A percentile compares a stretch with the other conserved stretches of the same genome.
These are phyloP conservation scores for Plasmodium reichenowi DNA, from an alignment of 169 alveolate species.

Conservation along the genomic window DNA sequence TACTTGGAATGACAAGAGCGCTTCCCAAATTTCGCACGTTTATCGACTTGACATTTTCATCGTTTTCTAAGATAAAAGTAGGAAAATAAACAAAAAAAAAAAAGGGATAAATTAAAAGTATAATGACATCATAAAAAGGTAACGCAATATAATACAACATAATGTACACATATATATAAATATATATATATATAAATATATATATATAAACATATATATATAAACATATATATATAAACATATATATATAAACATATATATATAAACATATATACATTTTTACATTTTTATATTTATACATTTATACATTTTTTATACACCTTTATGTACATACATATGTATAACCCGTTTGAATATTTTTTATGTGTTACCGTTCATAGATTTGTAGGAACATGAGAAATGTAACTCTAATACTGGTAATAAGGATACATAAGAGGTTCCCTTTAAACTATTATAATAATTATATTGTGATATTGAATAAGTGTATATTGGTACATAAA, in stretches of 20 bases:
- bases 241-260: too few relatives aligned
- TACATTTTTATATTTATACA: background rate
- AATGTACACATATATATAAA: too few relatives aligned
- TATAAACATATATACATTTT: too few relatives aligned
- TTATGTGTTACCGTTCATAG: slow-evolving; percentile 12
- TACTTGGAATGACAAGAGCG: slow-evolving; percentile 20
- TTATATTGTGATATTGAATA: slow-evolving; percentile 45
- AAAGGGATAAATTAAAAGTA: background rate
- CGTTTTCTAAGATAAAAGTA: slow-evolving; percentile 12
- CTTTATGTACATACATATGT: background rate
- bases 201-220: too few relatives aligned
- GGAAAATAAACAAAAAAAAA: background rate
- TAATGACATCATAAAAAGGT: background rate
- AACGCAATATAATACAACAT: background rate
- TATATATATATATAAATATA: too few relatives aligned
- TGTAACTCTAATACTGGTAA: slow-evolving; percentile 40
- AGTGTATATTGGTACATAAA: slow-evolving; percentile 36
- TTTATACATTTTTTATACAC: background rate
- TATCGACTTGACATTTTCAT: slow-evolving; percentile 5
- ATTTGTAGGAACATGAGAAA: slow-evolving; percentile 40
- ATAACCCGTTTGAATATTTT: background rate
- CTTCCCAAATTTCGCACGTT: slow-evolving; percentile 47
- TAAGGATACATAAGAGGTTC: slow-evolving; percentile 21
- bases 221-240: too few relatives aligned
- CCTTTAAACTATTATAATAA: slow-evolving; percentile 20